A percentile compares a stretch with the other conserved stretches of the same genome.
Conservation (phyloP, 257 asterid species). For the Parsonsia alboflavescens region DNA sequence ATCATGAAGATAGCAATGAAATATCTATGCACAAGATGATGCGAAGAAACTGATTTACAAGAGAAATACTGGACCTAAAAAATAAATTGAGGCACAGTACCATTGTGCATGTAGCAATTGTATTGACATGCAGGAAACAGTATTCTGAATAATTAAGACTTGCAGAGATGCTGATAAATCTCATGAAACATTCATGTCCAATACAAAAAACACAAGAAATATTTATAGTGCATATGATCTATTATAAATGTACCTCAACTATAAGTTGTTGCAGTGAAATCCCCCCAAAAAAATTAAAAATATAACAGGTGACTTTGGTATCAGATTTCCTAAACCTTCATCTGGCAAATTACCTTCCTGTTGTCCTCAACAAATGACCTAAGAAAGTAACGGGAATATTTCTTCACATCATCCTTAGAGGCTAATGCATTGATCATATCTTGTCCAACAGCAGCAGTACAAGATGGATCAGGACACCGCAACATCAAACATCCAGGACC, state of each 20-base stretch:
- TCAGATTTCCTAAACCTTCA: constrained; percentile 10
- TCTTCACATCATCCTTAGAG: constrained; percentile 51
- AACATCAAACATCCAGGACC: constrained; percentile 95
- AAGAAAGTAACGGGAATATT: constrained; percentile 63
- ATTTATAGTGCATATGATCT: not conserved
- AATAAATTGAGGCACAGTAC: not conserved
- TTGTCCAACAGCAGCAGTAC: constrained; percentile 76
- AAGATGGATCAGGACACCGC: constrained; percentile 96
- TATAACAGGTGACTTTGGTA: not conserved
- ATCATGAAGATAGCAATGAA: not conserved
- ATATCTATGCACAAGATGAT: not conserved
- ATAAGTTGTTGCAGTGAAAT: not conserved
- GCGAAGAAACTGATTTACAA: not conserved
- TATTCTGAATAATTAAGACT: not conserved
- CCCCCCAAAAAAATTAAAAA: not conserved
- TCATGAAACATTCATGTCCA: not conserved
- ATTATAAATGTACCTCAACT: not conserved
- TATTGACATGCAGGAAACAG: not conserved
- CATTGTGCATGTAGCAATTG: not conserved
- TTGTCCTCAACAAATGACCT: constrained; percentile 85
- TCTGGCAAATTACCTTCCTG: constrained; percentile 55
- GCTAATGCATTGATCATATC: constrained; percentile 78
- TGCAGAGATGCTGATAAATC: not conserved
- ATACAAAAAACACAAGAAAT: not conserved
- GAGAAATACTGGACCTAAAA: not conserved